Conservation (phyloP, 805 yeast species). For the Cyberlindnera japonica region DNA sequence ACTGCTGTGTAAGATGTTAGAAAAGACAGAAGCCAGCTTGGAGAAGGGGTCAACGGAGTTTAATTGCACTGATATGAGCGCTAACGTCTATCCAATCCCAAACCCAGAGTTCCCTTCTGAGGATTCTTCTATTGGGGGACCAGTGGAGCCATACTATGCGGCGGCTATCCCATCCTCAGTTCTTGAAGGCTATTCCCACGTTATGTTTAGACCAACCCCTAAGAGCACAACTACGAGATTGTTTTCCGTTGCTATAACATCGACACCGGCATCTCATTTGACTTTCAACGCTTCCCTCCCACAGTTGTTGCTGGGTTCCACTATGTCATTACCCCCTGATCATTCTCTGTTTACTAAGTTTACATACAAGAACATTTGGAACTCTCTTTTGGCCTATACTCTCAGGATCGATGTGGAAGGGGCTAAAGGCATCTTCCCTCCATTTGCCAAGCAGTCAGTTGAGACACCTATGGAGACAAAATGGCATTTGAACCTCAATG, state of each 20-base stretch:
- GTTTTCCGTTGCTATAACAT: constrained; percentile 5
- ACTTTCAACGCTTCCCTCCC: constrained; percentile 5
- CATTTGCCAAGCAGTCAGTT: constrained; percentile 66
- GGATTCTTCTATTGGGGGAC: constrained; percentile 58
- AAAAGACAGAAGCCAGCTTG: background rate
- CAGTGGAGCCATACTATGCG: constrained; percentile 44
- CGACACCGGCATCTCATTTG: constrained; percentile 1
- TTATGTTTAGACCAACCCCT: constrained; percentile 42
- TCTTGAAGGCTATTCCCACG: constrained; percentile 43
- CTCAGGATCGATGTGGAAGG: constrained; percentile 21
- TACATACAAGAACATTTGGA: constrained; percentile 54
- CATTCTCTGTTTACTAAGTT: constrained; percentile 44
- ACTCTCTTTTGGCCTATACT: constrained; percentile 55
- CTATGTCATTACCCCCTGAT: constrained; percentile 37
- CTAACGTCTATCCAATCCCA: constrained; percentile 44
- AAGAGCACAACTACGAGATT: constrained; percentile 4
- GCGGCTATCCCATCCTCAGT: constrained; percentile 38
- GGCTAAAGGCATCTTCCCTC: constrained; percentile 37
- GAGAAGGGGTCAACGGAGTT: constrained; percentile 7
- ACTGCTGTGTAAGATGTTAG: constrained; percentile 11
- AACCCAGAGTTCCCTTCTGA: constrained; percentile 33
- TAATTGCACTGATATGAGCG: constrained; percentile 43
- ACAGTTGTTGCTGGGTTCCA: constrained; percentile 22
- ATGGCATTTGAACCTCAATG: constrained; percentile 61
- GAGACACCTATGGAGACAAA: constrained; percentile 69